These are phyloP conservation scores for Termitomyces sp. DNA, from an alignment of 768 basidiomycete genomes.

Conservation along the genomic window DNA sequence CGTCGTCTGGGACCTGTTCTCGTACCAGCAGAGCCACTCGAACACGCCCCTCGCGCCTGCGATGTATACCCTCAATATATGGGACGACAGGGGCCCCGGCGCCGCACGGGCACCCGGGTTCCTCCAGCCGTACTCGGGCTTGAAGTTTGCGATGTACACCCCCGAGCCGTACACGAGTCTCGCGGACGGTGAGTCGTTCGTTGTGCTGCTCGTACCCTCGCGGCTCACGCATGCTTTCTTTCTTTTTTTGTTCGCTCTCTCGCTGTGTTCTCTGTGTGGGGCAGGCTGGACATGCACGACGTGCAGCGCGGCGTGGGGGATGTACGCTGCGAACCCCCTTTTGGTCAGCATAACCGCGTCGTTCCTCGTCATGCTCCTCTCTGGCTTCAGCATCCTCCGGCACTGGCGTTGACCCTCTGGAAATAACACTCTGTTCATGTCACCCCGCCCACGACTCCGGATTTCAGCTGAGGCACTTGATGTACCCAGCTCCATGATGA, in stretches of 20 bases:
- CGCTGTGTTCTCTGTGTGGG: background rate
- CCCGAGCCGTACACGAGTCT: slow-evolving; percentile 69
- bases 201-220: too few relatives aligned
- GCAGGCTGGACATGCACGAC: slow-evolving; percentile 52
- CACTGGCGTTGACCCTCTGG: slow-evolving; percentile 8
- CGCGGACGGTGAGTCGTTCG: slow-evolving; percentile 34
- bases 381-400: slow-evolving; percentile 56
- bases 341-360: slow-evolving; percentile 49
- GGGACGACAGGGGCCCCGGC: slow-evolving; percentile 72
- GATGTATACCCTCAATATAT: slow-evolving; percentile 74
- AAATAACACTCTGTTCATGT: too few relatives aligned
- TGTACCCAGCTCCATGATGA: background rate
- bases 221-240: too few relatives aligned
- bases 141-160: slow-evolving; percentile 82
- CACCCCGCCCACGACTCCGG: background rate
- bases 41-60: slow-evolving; percentile 67
- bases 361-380: slow-evolving; percentile 57
- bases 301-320: slow-evolving; percentile 36
- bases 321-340: slow-evolving; percentile 41
- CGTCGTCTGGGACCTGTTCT: slow-evolving; percentile 77
- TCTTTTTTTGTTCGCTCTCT: background rate
- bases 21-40: slow-evolving; percentile 58
- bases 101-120: slow-evolving; percentile 55
- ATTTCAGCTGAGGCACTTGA: background rate
- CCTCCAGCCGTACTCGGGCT: slow-evolving; percentile 59